Evolutionary conservation across 495 filamentous ascomycete species (phyloP).

Genomic region (Talaromyces stipitatus): DNA sequence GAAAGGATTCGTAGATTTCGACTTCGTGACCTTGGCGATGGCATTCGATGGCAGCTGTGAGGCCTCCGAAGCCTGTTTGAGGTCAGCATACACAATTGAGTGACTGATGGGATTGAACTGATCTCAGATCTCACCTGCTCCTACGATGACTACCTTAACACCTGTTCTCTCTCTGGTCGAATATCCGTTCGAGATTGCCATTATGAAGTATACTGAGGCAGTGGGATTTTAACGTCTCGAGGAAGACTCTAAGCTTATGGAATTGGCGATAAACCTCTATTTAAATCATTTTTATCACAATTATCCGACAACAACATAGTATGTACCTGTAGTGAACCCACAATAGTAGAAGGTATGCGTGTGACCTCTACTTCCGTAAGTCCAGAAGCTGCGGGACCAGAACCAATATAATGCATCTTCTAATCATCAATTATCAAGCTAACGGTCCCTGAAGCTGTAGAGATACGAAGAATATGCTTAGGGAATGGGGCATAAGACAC

Average conservation of each 20-base stretch:
- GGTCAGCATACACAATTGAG: not conserved
- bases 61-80: conserved; percentile 48
- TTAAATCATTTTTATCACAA: not conserved
- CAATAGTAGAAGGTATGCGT: not conserved
- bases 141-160: conserved; percentile 52
- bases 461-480: not conserved
- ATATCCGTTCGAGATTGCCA: not conserved
- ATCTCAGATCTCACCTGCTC: conserved; percentile 25
- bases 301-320: not conserved
- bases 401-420: not conserved
- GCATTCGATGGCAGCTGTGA: conserved; percentile 58
- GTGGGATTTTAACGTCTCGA: no score
- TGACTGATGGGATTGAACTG: not conserved
- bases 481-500: not conserved
- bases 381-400: not conserved
- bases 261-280: not conserved
- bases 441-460: not conserved
- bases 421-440: not conserved
- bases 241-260: no score
- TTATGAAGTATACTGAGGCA: not conserved
- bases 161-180: conserved; percentile 33
- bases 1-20: conserved; percentile 50
- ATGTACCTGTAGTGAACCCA: not conserved
- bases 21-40: conserved; percentile 57
- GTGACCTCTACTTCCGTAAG: not conserved